A percentile compares a stretch with the other conserved stretches of the same genome.
Evolutionary conservation across 495 filamentous ascomycete species (phyloP).

Genomic region (Choiromyces venosus): DNA sequence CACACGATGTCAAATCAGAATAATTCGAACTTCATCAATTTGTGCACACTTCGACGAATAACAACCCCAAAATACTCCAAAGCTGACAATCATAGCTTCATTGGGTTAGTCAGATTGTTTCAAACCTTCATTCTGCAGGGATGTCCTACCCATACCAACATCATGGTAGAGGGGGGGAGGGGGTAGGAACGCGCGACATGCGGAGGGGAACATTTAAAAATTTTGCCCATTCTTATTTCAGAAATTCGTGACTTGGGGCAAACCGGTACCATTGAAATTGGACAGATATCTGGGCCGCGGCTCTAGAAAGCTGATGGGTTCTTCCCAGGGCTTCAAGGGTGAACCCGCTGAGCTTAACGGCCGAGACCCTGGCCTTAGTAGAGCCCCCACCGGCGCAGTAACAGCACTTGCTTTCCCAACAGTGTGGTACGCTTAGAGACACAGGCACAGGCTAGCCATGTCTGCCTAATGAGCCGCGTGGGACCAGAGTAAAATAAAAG

Average conservation of each 20-base stretch:
- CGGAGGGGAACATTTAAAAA: neutral
- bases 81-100: neutral
- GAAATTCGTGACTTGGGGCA: neutral
- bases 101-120: neutral
- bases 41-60: neutral
- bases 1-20: neutral
- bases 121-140: neutral
- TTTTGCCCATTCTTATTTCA: neutral
- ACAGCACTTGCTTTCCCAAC: neutral
- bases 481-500: constrained; percentile 15
- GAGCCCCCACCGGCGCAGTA: neutral
- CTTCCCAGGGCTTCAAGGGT: neutral
- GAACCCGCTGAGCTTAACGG: neutral
- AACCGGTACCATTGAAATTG: neutral
- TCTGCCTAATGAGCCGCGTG: neutral
- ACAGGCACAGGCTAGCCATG: neutral
- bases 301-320: neutral
- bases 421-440: neutral
- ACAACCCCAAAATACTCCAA: neutral
- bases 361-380: neutral
- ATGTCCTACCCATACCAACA: neutral
- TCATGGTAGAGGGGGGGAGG: neutral
- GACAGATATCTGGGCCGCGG: neutral
- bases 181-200: neutral
- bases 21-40: neutral